Evolutionary conservation across 2,329 filamentous ascomycete genomes (phyloP).

Genomic region (Alternaria tenuissima): DNA sequence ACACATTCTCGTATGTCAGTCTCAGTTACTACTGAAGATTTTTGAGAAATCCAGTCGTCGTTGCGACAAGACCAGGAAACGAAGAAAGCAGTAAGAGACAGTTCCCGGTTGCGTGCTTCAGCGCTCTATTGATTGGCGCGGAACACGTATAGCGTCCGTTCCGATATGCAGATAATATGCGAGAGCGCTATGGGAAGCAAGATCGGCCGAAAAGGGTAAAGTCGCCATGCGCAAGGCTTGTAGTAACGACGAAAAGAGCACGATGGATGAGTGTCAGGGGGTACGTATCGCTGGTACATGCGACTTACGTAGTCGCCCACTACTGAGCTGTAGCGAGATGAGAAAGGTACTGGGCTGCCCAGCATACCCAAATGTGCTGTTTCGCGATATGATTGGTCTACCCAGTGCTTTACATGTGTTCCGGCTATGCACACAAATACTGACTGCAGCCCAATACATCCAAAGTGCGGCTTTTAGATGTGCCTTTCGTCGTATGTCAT

Average conservation of each 20-base stretch:
- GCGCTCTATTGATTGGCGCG: constrained; percentile 26
- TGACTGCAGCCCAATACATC: constrained; percentile 44
- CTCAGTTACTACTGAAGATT: neutral
- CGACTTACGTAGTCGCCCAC: constrained; percentile 29
- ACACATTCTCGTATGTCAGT: neutral
- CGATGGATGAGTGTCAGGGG: constrained; percentile 29
- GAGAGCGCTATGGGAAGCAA: constrained; percentile 40
- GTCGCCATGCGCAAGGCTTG: constrained; percentile 26
- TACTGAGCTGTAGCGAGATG: constrained; percentile 29
- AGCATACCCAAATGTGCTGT: constrained; percentile 30
- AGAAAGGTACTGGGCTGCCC: constrained; percentile 32
- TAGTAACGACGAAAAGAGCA: constrained; percentile 17
- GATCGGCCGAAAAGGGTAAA: constrained; percentile 28
- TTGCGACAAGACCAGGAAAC: neutral
- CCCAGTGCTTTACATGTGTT: constrained; percentile 40
- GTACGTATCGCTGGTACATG: constrained; percentile 26
- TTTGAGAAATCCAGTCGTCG: neutral
- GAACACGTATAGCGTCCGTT: constrained; percentile 26
- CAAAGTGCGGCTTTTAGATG: constrained; percentile 22
- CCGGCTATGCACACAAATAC: constrained; percentile 45
- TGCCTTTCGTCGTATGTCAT: constrained; percentile 29
- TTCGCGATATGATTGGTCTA: constrained; percentile 42
- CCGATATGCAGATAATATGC: constrained; percentile 39
- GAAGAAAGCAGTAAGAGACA: neutral
- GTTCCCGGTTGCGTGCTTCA: constrained; percentile 1